These are phyloP conservation scores for Pseudogymnoascus sp. DNA, from an alignment of 2,329 filamentous ascomycete species.

Conservation along the genomic window DNA sequence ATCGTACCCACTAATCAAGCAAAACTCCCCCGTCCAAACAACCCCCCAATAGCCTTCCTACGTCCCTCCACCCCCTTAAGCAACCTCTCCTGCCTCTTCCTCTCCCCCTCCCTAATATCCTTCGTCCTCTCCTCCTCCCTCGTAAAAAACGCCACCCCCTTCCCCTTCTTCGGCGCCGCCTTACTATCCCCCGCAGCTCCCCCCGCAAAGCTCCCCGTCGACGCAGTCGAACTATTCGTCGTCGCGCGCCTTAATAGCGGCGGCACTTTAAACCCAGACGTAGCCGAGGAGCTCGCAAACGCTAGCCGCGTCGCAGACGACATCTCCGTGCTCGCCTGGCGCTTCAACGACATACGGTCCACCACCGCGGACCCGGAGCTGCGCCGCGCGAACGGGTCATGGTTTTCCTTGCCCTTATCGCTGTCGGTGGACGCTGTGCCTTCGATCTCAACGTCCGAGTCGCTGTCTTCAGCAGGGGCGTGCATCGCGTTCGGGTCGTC, in stretches of 20 bases:
- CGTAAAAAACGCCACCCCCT: slow-evolving; percentile 53
- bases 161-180: slow-evolving; percentile 49
- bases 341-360: slow-evolving; percentile 66
- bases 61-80: slow-evolving; percentile 49
- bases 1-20: slow-evolving; percentile 18
- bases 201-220: slow-evolving; percentile 25
- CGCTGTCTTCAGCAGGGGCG: slow-evolving; percentile 41
- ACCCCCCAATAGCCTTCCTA: slow-evolving; percentile 47
- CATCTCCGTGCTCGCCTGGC: slow-evolving; percentile 37
- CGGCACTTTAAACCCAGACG: slow-evolving; percentile 56
- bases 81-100: slow-evolving; percentile 50
- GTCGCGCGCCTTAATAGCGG: slow-evolving; percentile 66
- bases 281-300: slow-evolving; percentile 39
- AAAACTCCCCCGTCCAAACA: slow-evolving; percentile 50
- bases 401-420: slow-evolving; percentile 25
- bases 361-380: slow-evolving; percentile 48
- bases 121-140: slow-evolving; percentile 50
- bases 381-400: slow-evolving; percentile 27
- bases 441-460: slow-evolving; percentile 44
- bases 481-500: slow-evolving; percentile 52
- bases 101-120: slow-evolving; percentile 48
- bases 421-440: neutral
- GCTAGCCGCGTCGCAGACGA: slow-evolving; percentile 41
- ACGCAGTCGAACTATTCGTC: slow-evolving; percentile 44
- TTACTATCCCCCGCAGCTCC: slow-evolving; percentile 28